phyloP scores from a whole-genome alignment of 2,329 filamentous ascomycete genomes.

The Exophiala sideris region DNA sequence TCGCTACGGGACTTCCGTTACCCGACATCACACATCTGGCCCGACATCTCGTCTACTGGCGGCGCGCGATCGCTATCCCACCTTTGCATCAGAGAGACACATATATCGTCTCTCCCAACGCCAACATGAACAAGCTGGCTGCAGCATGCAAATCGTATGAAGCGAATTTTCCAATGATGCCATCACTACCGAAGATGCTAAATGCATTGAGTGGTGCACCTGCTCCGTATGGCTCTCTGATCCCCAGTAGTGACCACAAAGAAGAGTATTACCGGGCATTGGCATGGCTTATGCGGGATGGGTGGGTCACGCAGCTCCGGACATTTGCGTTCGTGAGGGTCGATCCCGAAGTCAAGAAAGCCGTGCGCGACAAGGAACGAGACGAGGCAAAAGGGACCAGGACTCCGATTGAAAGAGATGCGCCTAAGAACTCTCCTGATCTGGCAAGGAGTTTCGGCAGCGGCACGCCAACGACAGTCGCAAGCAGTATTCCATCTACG shows the following conservation, averaged over 20 bases:
- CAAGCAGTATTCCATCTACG: constrained; percentile 8
- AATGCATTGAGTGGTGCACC: constrained; percentile 75
- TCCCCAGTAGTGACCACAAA: constrained; percentile 83
- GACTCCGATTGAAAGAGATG: constrained; percentile 12
- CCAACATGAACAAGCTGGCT: constrained; percentile 69
- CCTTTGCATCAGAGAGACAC: constrained; percentile 85
- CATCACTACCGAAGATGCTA: constrained; percentile 82
- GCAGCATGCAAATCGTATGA: constrained; percentile 70
- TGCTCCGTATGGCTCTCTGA: constrained; percentile 76
- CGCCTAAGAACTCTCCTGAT: constrained; percentile 1
- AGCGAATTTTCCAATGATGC: constrained; percentile 75
- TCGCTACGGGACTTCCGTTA: constrained; percentile 62
- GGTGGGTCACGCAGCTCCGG: constrained; percentile 90
- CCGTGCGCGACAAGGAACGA: constrained; percentile 63
- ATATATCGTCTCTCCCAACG: constrained; percentile 89
- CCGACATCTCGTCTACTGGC: constrained; percentile 93
- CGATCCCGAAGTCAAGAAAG: constrained; percentile 75
- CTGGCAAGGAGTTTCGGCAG: constrained; percentile 18
- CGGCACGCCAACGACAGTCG: constrained; percentile 7
- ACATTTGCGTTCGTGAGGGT: constrained; percentile 88
- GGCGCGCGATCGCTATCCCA: constrained; percentile 84
- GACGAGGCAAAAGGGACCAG: constrained; percentile 23
- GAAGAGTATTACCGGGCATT: constrained; percentile 85
- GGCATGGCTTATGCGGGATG: constrained; percentile 86
- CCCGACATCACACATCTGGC: constrained; percentile 82